These are phyloP conservation scores for Excoecaria cochinchinensis DNA, from an alignment of 345 rosid species.

Conservation along the genomic window DNA sequence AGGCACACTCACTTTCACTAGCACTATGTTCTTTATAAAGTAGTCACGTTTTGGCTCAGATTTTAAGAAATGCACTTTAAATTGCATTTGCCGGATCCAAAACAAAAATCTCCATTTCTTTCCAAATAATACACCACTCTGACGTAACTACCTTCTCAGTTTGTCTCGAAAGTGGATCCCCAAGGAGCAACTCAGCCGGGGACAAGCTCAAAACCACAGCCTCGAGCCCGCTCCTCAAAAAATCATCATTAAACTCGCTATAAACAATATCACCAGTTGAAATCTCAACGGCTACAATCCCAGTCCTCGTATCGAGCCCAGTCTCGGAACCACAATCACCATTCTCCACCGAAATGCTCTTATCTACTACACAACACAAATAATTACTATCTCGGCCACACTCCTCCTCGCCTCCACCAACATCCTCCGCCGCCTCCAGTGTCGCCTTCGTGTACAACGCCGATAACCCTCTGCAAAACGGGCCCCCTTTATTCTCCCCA, in stretches of 20 bases:
- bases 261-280: slow-evolving; percentile 88
- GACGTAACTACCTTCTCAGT: slow-evolving; percentile 68
- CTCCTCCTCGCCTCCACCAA: slow-evolving; percentile 65
- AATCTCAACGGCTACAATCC: slow-evolving; percentile 79
- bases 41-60: neutral
- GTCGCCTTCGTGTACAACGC: slow-evolving; percentile 89
- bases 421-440: slow-evolving; percentile 81
- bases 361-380: slow-evolving; percentile 78
- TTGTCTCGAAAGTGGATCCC: slow-evolving; percentile 63
- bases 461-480: slow-evolving; percentile 77
- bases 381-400: slow-evolving; percentile 67
- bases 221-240: slow-evolving; percentile 79
- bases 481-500: slow-evolving; percentile 56
- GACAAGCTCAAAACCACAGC: slow-evolving; percentile 77
- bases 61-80: neutral
- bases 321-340: slow-evolving; percentile 22
- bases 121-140: neutral
- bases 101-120: neutral
- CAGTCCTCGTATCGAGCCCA: slow-evolving; percentile 63
- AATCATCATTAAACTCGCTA: slow-evolving; percentile 70
- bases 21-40: neutral
- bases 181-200: slow-evolving; percentile 83
- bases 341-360: slow-evolving; percentile 27
- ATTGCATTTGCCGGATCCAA: neutral
- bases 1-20: neutral